Base-by-base conservation (phyloP, 23 red algal species). In the Chondrus crispus region DNA sequence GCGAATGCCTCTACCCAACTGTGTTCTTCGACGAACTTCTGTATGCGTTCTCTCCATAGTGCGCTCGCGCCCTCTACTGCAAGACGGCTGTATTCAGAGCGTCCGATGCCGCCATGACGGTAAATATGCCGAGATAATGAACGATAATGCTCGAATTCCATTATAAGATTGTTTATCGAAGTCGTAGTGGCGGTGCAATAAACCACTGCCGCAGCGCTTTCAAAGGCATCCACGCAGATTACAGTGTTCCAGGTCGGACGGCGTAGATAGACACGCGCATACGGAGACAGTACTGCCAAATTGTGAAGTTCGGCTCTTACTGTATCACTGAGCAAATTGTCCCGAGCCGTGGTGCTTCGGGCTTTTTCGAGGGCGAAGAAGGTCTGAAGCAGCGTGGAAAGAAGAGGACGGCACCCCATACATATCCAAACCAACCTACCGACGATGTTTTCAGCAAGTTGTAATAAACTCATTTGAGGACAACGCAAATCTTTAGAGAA, bases 211-310 rank as follows among this genome's bases (percentile, higher is more conserved):
- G 45, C 76, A 5, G 76, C 76, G 10, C 8, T 32, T 32, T 81
- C 50, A 32, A 24, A 81, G 24, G 76, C 76, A 9, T 81, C 76
- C 19, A 81, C 49, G 76, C 45, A 42, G n/a, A 81, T 81, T 30
- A 81, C 50, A 12, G 40, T 40, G 4, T 39, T 57, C 76, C 76
- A 81, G 8, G 6, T 8, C 11, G 5, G 43, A 49, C 50, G 40
- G 24, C 14, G 45, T 13, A 81, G 44, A 13, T 47, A 4, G 18
- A 46, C 50, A 5, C 37, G 44, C 11, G 26, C 43, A 46, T 53
- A 53, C 4, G 76, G 32, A 8, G 48, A n/a, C 7, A 74, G 32
- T 8, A 46, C 5, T 22, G 69, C 9, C 22, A 39, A 20, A 19
- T 46, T 35, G 29, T 19, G 22, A 5, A 74, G n/a, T n/a, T 74